These are phyloP conservation scores for Cystobasidium slooffiae DNA, from an alignment of 1,284 basidiomycete species.

Conservation along the genomic window DNA sequence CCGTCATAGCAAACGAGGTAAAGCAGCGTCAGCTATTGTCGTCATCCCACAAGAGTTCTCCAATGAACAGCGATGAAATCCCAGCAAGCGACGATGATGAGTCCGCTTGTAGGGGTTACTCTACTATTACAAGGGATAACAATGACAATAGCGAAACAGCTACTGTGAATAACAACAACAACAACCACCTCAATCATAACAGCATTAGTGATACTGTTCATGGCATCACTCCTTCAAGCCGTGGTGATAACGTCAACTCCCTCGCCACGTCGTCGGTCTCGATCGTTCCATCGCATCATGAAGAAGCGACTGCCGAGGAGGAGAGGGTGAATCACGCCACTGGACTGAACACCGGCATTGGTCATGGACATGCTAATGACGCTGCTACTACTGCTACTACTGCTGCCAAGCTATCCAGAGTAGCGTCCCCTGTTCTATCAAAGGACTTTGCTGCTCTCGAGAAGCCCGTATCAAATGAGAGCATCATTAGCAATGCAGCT, in stretches of 20 bases:
- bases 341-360: background rate
- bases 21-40: constrained; percentile 3
- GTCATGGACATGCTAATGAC: background rate
- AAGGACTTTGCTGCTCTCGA: constrained; percentile 4
- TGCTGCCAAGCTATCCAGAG: background rate
- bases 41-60: background rate
- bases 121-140: background rate
- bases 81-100: constrained; percentile 15
- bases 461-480: too few species aligned
- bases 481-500: background rate
- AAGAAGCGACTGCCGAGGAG: too few species aligned
- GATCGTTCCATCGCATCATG: background rate
- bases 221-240: too few species aligned
- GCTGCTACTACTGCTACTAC: background rate
- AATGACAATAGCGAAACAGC: background rate
- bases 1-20: constrained; percentile 26
- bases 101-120: constrained; percentile 27
- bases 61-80: background rate
- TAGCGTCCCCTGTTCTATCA: constrained; percentile 12
- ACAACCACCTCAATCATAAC: background rate
- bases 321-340: too few species aligned
- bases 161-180: background rate
- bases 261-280: constrained; percentile 10
- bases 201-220: too few species aligned
- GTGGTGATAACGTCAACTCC: background rate